Base-by-base conservation (phyloP, 129 eudicot genomes). In the Chrysanthemum lavandulifolium region DNA sequence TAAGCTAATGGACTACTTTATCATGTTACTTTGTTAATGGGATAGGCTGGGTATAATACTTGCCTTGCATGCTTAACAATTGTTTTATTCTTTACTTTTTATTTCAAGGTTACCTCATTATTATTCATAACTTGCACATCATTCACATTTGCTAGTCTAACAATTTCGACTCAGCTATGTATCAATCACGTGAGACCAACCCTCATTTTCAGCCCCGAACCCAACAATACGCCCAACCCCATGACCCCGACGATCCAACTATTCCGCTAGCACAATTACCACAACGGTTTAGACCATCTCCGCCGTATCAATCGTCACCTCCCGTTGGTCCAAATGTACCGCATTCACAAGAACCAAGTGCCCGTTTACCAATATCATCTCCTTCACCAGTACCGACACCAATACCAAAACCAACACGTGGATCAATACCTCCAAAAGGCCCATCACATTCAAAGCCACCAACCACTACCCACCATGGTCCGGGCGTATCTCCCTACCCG, bases 141-240 rank as follows among this genome's bases (percentile, higher is more conserved):
- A 53, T 55, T 59, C 75, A 25, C 78, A 67, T 52, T 77, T 73
- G 45, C n/a, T 10, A 18, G 69, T 15, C 21, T 13, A 55, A 76
- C 56, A 50, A 69, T 63, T 67, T 67, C 61, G 13, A 59, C 52
- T 43, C 60, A 63, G 73, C 62, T 62, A 91, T 90, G 99, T 81
- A 13, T 76, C 85, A 75, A 27, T 78, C 79, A 58, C 92, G 82
- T 0, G 99, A 94, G 40, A 81, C 84, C 71, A 94, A 94, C 75
- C 99, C 99, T 43, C 96, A 94, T 79, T 94, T 94, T 49, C 77
- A 67, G 49, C 83, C 96, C 4, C 74, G 73, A 10, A 36, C 59
- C 14, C 83, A 57, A 16, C 83, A 88, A 4, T 69, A 67, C 61
- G 78, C 82, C 45, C 79, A 74, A 61, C 73, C 81, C 67, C 73